Base-by-base conservation (phyloP, 2,329 filamentous ascomycete genomes). In the Fusarium sp. region DNA sequence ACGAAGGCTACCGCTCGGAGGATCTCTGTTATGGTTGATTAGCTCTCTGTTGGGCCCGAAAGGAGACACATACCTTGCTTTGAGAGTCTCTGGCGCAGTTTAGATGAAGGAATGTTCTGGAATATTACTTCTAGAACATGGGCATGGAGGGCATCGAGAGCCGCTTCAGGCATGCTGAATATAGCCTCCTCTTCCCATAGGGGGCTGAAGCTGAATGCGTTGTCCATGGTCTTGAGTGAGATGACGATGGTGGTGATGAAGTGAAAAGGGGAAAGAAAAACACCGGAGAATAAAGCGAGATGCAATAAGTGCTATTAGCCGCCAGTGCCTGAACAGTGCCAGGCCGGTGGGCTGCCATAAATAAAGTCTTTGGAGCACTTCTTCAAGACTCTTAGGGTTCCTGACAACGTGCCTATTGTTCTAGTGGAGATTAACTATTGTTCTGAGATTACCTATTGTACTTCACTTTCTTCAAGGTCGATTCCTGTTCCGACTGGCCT, bases 181-280 rank as follows among this genome's bases (percentile, higher is more conserved):
- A 71, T 52, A 11, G 61, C 51, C 10, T 53, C 46, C 15, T 51
- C 37, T 5, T 52, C 51, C 66, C 67, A 71, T 15, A 70, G 41
- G 27, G 69, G 67, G 11, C 47, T 49, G 51, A 71, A 66, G 25
- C 54, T 66, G 51, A 60, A 66, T 11, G 67, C 49, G 36, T 49
- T 69, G 25, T 70, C 67, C 69, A 71, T 70, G 19, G 14, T 39
- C 25, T 13, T 36, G 32, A n/a, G 3, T 8, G 8, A 6, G 23
- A 3, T 33, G 9, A 29, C 17, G 36, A 33, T n/a, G 21, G 21
- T 23, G 21, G 4, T 29, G 17, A 11, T 9, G 27, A 19, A 21
- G 35, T 36, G 23, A 19, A 14, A 11, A 33, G 4, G 15, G 17
- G 32, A 14, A 15, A 54, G 38, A 37, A 35, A 33, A 36, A 35